phyloP scores from a whole-genome alignment of 306 rosid species.

The Glycyrrhiza uralensis region DNA sequence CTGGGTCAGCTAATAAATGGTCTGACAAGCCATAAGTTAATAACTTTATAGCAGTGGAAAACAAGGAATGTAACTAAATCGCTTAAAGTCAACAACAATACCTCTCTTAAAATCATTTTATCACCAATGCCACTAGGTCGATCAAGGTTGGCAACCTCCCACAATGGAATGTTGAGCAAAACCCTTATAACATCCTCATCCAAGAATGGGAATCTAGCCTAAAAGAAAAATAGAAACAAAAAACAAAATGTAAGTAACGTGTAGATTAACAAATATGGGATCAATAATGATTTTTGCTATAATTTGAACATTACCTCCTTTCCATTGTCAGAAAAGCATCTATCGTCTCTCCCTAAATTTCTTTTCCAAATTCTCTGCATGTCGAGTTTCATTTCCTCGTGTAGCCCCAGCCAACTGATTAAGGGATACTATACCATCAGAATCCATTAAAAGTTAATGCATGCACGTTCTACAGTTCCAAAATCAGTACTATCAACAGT shows the following conservation, averaged over 20 bases:
- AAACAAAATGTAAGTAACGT: background rate
- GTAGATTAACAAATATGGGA: slow-evolving; percentile 7
- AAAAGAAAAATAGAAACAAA: slow-evolving; percentile 10
- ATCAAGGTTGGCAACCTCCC: slow-evolving; percentile 90
- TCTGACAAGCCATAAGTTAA: background rate
- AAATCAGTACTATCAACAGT: background rate
- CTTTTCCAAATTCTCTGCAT: slow-evolving; percentile 98
- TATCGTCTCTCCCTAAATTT: slow-evolving; percentile 96
- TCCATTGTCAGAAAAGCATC: slow-evolving; percentile 90
- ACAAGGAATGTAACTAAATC: background rate
- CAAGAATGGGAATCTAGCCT: slow-evolving; percentile 97
- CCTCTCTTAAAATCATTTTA: slow-evolving; percentile 91
- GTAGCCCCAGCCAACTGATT: slow-evolving; percentile 76
- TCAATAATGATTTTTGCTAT: background rate
- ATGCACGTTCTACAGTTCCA: background rate
- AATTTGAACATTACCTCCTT: slow-evolving; percentile 69
- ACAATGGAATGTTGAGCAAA: slow-evolving; percentile 69
- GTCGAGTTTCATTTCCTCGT: slow-evolving; percentile 93
- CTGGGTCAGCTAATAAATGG: background rate
- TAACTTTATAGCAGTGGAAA: background rate
- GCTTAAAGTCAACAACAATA: slow-evolving; percentile 24
- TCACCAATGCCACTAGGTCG: slow-evolving; percentile 89
- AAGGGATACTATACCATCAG: slow-evolving; percentile 30
- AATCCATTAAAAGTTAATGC: slow-evolving; percentile 15
- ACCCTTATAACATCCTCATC: slow-evolving; percentile 84